Evolutionary conservation across 768 basidiomycete species (phyloP), one percentile per base, ranked within the genome.

Genomic region (Amanita brunnescens): DNA sequence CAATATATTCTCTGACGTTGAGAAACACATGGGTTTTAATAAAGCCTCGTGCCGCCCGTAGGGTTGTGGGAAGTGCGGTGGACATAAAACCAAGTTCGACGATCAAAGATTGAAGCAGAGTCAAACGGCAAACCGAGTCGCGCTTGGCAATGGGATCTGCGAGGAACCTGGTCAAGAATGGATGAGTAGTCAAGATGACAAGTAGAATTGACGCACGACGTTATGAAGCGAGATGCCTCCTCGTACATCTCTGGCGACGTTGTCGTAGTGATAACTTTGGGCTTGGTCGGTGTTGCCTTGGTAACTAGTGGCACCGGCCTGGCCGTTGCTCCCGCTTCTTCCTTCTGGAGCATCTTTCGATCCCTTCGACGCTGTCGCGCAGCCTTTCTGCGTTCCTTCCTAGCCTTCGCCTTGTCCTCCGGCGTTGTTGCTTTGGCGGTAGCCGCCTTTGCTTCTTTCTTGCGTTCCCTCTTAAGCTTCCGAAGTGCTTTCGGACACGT

Each of bases 1-100:
- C 77, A 52, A 88, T 70, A 62, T 90, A 90, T 54, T 89, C 86
- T 44, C 74, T 73, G 52, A 91, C 77, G 58, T 87, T 87, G 26
- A 90, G 58, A 60, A 88, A 87, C 0, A 72, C 85, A 35, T 71
- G 72, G 5, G 79, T 67, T 65, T 85, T 88, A 42, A 90, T 64
- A 37, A 83, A 68, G 12, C 76, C 76, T 56, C 78, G 81, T n/a
- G 87, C 88, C 6, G 83, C 72, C n/a, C 65, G 77, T 47, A 90
- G 65, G 0, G 83, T 76, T 26, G 63, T 62, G 2, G 87, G 87
- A 2, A 87, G 68, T 21, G 71, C 66, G 26, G 67, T 69, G 0
- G 72, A 71, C 13, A 70, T 69, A 47, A 77, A 68, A n/a, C 87
- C 87, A n/a, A 90, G 72, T 66, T 90, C 88, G 54, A 89, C 71